phyloP scores from a whole-genome alignment of 2,329 filamentous ascomycete genomes.

The Fonsecaea erecta region DNA sequence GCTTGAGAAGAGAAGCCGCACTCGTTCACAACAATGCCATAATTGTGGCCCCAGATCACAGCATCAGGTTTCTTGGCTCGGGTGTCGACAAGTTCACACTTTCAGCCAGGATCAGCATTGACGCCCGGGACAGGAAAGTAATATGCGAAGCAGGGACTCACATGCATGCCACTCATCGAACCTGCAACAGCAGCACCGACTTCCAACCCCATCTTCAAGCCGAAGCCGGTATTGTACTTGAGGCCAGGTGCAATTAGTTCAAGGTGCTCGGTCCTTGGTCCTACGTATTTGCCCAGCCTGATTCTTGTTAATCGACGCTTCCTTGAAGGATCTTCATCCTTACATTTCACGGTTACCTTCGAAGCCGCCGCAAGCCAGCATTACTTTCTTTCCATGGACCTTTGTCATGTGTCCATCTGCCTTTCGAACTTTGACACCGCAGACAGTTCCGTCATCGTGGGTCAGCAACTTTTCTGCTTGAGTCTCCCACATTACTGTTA shows the following conservation, averaged over 20 bases:
- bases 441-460: conserved; percentile 43
- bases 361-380: conserved; percentile 50
- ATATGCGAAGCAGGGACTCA: neutral
- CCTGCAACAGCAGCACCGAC: conserved; percentile 49
- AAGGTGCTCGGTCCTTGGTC: conserved; percentile 46
- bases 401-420: conserved; percentile 42
- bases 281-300: conserved; percentile 43
- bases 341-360: conserved; percentile 51
- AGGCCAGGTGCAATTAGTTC: conserved; percentile 50
- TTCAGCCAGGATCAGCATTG: neutral
- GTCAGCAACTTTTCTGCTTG: conserved; percentile 46
- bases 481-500: conserved; percentile 47
- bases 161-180: conserved; percentile 49
- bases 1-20: neutral
- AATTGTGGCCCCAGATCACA: conserved; percentile 50
- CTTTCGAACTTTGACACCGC: conserved; percentile 47
- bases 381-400: conserved; percentile 40
- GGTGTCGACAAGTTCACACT: conserved; percentile 49
- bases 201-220: conserved; percentile 49
- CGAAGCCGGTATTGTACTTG: conserved; percentile 48
- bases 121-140: neutral
- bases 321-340: conserved; percentile 22
- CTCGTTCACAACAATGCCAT: conserved; percentile 51
- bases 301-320: neutral
- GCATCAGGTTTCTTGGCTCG: conserved; percentile 49